Percentiles rank a stretch among this genome's conserved stretches.
These are phyloP conservation scores for Abelmoschus esculentus DNA, from an alignment of 345 rosid genomes.

Conservation along the genomic window DNA sequence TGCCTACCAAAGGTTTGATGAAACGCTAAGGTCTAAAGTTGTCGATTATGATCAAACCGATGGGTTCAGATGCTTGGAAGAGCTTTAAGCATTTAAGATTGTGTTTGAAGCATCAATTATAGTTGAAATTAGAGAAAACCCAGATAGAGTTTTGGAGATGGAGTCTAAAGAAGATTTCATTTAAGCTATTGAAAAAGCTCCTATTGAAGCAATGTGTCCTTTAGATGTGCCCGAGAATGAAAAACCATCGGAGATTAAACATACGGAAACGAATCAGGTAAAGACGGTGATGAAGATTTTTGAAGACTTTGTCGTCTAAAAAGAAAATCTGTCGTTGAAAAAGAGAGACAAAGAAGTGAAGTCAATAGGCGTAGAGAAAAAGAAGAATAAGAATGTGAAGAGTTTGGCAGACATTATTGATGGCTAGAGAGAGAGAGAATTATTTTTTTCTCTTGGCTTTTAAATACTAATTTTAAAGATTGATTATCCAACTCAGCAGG, in stretches of 20 bases:
- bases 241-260: neutral
- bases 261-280: neutral
- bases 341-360: conserved; percentile 44
- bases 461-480: too few relatives aligned
- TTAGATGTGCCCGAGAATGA: neutral
- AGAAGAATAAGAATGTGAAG: too few relatives aligned
- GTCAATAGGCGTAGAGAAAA: conserved; percentile 17
- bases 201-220: conserved; percentile 16
- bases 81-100: neutral
- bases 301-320: conserved; percentile 12
- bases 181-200: conserved; percentile 15
- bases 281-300: conserved; percentile 24
- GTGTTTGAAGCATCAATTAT: neutral
- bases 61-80: neutral
- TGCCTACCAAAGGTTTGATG: conserved; percentile 31
- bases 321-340: conserved; percentile 18
- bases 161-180: conserved; percentile 13
- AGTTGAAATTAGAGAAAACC: too few relatives aligned
- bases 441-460: too few relatives aligned
- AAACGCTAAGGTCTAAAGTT: neutral
- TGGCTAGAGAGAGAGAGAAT: too few relatives aligned
- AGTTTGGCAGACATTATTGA: too few relatives aligned
- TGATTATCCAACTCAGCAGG: too few relatives aligned
- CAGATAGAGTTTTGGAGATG: too few relatives aligned
- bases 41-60: neutral